Evolutionary conservation across 2,329 filamentous ascomycete species (phyloP), one percentile per base, ranked within the genome.

Genomic region (Aspergillus fumigatus): DNA sequence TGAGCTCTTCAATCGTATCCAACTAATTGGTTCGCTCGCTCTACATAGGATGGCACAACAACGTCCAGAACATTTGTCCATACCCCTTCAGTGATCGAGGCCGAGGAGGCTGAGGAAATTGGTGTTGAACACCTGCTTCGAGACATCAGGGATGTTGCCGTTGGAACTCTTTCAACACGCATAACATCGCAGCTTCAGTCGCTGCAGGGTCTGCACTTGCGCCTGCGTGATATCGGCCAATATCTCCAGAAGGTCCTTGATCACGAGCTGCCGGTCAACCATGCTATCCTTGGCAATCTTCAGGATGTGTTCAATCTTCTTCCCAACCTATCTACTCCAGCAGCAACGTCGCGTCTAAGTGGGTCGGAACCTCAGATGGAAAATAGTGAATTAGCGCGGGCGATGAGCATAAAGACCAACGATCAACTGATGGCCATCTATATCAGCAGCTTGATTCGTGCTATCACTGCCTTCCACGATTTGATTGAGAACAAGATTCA

Each of bases 401-500:
- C 94, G 38, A 96, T 99, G 92, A 96, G 91, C 77, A 86, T 96
- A 79, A 99, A 99, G 85, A 97, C 93, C 57, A 99, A 99, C 71
- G 94, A 99, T 75, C 94, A 99, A 79, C 84, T 99, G 63, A 97
- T 99, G 90, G 87, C 92, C 52, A 97, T 99, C 74, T 99, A 99
- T 77, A 82, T 99, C 54, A 96, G 90, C 78, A 96, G 90, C 79
- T 80, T 97, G 80, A 97, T 99, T 77, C 85, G 94, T 59, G 94
- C 94, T 56, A 99, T 99, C 71, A 97, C 94, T 11, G 94, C 94
- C 7, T 99, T 97, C 87, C 94, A 99, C 75, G 94, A 99, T 73
- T 79, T 99, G 65, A 99, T 99, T 65, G 94, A 99, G 81, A 99
- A 99, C 82, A 99, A 99, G 84, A 97, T 97, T 65, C 93, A 97